Evolutionary conservation across 2,329 filamentous ascomycete genomes (phyloP).

Genomic region (Trichoderma sp.): DNA sequence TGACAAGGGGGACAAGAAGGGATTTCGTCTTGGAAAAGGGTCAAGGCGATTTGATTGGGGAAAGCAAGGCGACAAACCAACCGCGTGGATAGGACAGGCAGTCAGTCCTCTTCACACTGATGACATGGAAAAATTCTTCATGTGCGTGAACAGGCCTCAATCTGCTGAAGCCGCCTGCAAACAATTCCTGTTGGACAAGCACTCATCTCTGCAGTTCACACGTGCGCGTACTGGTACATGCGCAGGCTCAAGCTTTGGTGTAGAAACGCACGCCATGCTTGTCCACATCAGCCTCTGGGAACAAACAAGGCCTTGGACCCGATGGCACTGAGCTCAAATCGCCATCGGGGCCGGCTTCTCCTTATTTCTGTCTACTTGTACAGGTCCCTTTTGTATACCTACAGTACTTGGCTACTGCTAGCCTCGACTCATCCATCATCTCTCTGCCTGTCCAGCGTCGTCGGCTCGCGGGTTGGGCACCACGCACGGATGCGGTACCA

Average conservation of each 20-base stretch:
- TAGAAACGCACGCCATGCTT: not conserved
- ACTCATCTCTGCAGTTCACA: not conserved
- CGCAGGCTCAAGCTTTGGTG: not conserved
- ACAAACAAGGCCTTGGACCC: too few species aligned
- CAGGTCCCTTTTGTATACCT: too few species aligned
- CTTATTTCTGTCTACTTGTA: not conserved
- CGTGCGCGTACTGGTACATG: not conserved
- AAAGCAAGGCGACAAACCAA: not conserved
- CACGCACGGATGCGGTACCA: not conserved
- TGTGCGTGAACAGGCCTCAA: not conserved
- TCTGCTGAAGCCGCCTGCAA: not conserved
- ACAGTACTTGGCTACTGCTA: not conserved
- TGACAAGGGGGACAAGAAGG: conserved; percentile 8
- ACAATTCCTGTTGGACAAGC: not conserved
- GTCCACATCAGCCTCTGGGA: not conserved
- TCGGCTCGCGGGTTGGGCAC: not conserved
- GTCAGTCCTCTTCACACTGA: not conserved
- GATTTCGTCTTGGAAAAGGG: not conserved
- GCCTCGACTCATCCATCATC: not conserved
- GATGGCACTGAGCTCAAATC: too few species aligned
- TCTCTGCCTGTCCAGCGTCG: not conserved
- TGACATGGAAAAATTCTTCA: not conserved
- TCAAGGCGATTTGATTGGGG: not conserved
- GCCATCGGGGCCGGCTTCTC: not conserved
- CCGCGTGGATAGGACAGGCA: too few species aligned